These are phyloP conservation scores for Phytophthora quininea DNA, from an alignment of 352 stramenopile species.

Conservation along the genomic window DNA sequence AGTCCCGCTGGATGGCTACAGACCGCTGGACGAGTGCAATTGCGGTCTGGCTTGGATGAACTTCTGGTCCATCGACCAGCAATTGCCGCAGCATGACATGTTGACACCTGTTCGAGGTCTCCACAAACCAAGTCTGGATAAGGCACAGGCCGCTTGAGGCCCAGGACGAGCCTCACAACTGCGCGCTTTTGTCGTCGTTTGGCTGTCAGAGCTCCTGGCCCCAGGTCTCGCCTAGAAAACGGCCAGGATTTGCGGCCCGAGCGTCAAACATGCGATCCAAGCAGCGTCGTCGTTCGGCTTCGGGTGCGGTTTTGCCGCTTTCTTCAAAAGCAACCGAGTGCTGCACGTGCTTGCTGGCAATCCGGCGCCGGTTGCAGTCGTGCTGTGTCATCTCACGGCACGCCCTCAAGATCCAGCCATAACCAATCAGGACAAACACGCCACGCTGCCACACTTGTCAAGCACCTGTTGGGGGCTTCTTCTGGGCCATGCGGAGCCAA, in stretches of 20 bases:
- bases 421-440: not conserved
- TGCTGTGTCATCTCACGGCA: not conserved
- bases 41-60: too few relatives aligned
- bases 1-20: not conserved
- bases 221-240: constrained; percentile 8
- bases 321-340: constrained; percentile 10
- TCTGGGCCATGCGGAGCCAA: not conserved
- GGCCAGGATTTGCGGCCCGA: constrained; percentile 24
- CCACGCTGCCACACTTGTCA: not conserved
- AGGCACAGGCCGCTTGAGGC: too few relatives aligned
- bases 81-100: not conserved
- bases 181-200: not conserved
- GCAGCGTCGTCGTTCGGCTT: not conserved
- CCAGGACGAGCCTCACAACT: too few relatives aligned
- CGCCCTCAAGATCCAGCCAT: not conserved
- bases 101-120: not conserved
- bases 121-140: not conserved
- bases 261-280: constrained; percentile 19
- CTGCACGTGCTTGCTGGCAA: constrained; percentile 14
- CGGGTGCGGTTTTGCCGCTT: not conserved
- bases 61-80: too few relatives aligned
- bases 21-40: too few relatives aligned
- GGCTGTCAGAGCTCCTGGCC: constrained; percentile 3
- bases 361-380: not conserved
- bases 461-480: too few relatives aligned